These are phyloP conservation scores for Coniferiporia weirii DNA, from an alignment of 1,284 basidiomycete species.

Conservation along the genomic window DNA sequence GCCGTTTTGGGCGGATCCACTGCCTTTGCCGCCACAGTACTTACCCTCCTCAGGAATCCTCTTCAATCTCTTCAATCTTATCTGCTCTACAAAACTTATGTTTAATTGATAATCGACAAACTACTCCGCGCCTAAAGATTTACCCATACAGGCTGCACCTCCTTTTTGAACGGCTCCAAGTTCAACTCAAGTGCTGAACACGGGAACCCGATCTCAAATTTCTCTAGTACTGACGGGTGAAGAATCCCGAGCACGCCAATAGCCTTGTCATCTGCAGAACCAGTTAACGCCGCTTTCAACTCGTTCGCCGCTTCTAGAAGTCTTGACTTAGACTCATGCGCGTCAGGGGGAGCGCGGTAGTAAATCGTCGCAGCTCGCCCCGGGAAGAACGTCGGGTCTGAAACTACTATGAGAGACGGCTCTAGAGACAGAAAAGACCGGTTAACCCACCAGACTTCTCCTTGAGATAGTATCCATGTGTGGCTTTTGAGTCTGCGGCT, in stretches of 20 bases:
- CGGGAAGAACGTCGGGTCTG: conserved; percentile 91
- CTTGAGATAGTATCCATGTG: conserved; percentile 84
- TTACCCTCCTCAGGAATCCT: background rate
- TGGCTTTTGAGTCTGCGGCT: conserved; percentile 49
- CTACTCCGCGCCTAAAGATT: conserved; percentile 4
- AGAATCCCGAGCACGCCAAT: conserved; percentile 87
- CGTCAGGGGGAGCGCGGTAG: conserved; percentile 52
- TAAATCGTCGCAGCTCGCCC: conserved; percentile 90
- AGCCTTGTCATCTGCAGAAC: conserved; percentile 49
- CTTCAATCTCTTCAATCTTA: background rate
- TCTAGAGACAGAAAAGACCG: background rate
- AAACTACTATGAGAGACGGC: conserved; percentile 13
- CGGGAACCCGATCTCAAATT: conserved; percentile 93
- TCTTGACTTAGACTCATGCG: conserved; percentile 26
- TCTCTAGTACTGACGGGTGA: conserved; percentile 85
- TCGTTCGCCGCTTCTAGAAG: conserved; percentile 29
- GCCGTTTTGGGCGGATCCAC: background rate
- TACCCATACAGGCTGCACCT: conserved; percentile 43
- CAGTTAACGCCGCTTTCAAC: conserved; percentile 32
- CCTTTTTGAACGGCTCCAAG: conserved; percentile 87
- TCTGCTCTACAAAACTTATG: background rate
- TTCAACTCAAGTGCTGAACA: conserved; percentile 94
- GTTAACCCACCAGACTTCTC: conserved; percentile 66
- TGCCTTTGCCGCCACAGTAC: background rate
- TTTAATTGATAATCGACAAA: no score